Conservation (phyloP, 1,284 basidiomycete genomes). For the Apiotrichum porosum region DNA sequence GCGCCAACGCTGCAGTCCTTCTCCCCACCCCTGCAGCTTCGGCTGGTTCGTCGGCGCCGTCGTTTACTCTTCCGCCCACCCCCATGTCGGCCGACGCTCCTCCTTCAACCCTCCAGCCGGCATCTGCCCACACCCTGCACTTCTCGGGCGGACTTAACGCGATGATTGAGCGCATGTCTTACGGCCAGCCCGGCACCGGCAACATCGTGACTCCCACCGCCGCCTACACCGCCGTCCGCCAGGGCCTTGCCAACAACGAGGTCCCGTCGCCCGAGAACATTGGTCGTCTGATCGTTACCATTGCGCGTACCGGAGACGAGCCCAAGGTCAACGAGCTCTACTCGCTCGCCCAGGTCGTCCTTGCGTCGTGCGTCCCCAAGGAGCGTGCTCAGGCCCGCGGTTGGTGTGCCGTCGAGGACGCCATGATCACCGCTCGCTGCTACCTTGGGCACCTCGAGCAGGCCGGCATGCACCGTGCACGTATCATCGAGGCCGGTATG, state of each 20-base stretch:
- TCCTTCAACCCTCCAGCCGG: slow-evolving; percentile 9
- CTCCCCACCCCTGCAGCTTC: slow-evolving; percentile 9
- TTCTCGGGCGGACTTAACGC: slow-evolving; percentile 15
- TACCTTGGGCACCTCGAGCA: slow-evolving; percentile 72
- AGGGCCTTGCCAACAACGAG: slow-evolving; percentile 16
- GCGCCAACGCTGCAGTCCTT: slow-evolving; percentile 14
- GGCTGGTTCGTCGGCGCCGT: slow-evolving; percentile 2
- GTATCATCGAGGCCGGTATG: slow-evolving; percentile 71
- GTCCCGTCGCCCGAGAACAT: slow-evolving; percentile 49
- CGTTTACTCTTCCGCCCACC: slow-evolving; percentile 11
- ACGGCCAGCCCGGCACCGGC: background rate
- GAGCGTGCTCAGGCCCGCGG: slow-evolving; percentile 48
- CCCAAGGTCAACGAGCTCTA: slow-evolving; percentile 65
- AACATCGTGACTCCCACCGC: slow-evolving; percentile 10
- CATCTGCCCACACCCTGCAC: slow-evolving; percentile 15
- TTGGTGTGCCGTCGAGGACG: slow-evolving; percentile 78
- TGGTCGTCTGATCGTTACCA: slow-evolving; percentile 60
- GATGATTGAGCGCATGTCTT: slow-evolving; percentile 16
- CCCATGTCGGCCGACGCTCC: slow-evolving; percentile 7
- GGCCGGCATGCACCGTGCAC: slow-evolving; percentile 72
- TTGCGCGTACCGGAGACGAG: slow-evolving; percentile 62
- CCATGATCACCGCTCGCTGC: slow-evolving; percentile 79
- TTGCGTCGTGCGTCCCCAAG: slow-evolving; percentile 47
- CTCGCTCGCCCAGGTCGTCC: slow-evolving; percentile 61
- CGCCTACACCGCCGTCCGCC: slow-evolving; percentile 12